These are phyloP conservation scores for Candida frijolesensis DNA, from an alignment of 1,139 yeast species.

Conservation along the genomic window DNA sequence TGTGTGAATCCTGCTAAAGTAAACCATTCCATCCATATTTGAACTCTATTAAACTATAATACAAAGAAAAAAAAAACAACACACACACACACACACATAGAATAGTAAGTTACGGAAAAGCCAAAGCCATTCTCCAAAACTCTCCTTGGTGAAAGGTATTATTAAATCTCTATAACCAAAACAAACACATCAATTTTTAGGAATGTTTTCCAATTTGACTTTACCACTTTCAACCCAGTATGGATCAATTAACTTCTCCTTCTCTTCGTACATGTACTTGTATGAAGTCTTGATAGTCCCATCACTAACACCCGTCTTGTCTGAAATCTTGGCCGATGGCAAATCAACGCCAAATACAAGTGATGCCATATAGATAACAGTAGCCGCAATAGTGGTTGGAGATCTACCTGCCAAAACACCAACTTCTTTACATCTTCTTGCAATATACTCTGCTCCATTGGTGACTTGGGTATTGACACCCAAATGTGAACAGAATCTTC, in stretches of 20 bases:
- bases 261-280: conserved; percentile 76
- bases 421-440: conserved; percentile 83
- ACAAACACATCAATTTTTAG: conserved; percentile 34
- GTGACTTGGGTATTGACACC: conserved; percentile 85
- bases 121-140: background rate
- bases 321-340: conserved; percentile 81
- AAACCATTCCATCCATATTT: background rate
- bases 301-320: conserved; percentile 96
- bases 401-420: conserved; percentile 97
- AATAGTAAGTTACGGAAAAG: background rate
- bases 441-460: conserved; percentile 92
- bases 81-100: background rate
- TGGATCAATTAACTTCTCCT: conserved; percentile 75
- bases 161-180: background rate
- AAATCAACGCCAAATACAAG: conserved; percentile 71
- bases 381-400: conserved; percentile 97
- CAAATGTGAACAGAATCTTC: conserved; percentile 94
- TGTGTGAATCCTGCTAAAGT: background rate
- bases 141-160: background rate
- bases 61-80: background rate
- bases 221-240: conserved; percentile 75
- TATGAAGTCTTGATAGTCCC: conserved; percentile 95
- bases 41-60: conserved; percentile 4
- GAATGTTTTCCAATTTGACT: conserved; percentile 63
- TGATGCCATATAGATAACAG: conserved; percentile 93